Base-by-base conservation (phyloP, 176 grass and related monocot genomes). In the Aegilops tauschii region DNA sequence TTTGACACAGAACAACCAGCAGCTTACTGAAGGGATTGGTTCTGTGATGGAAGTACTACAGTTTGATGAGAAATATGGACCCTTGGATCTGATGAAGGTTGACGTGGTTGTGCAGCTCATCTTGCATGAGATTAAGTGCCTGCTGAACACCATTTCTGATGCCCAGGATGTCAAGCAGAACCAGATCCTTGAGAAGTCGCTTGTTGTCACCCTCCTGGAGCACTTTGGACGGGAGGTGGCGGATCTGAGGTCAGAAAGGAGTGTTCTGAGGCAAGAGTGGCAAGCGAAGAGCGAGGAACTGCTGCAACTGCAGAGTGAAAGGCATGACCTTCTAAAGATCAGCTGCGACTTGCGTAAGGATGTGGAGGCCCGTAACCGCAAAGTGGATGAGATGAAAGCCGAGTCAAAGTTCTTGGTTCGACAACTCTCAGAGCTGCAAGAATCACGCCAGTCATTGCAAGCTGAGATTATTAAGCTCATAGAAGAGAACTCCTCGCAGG, bases 101-200 rank as follows among this genome's bases (percentile, higher is more conserved):
- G 97, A 96, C 39, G 80, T 99, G 56, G 86, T 96, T 79, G 79
- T 99, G 85, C 97, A 99, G 88, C 94, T 99, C 72, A 88, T 99
- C 83, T 74, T 99, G 70, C 90, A 94, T 85, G 94, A 99, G 82
- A 93, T 99, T 62, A 88, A 84, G 54, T 87, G 88, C 85, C 77
- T 96, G 44, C 58, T 99, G 66, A 94, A 91, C 84, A 87, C 80
- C 61, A 89, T 94, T 87, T 94, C 92, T 75, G 94, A 94, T 61
- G 90, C 92, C 23, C 90, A 96, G 65, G 97, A 96, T 69, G 94
- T 94, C 42, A 96, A 92, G 76, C 89, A 96, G 79, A 92, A 86
- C 82, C 92, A 92, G 63, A 84, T 93, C 65, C 92, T 96, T 11
- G 97, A 99, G 87, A 99, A 99, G 80, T 94, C 97, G 4, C 84